phyloP scores from a whole-genome alignment of 257 asterid genomes.

The Capsicum pubescens region DNA sequence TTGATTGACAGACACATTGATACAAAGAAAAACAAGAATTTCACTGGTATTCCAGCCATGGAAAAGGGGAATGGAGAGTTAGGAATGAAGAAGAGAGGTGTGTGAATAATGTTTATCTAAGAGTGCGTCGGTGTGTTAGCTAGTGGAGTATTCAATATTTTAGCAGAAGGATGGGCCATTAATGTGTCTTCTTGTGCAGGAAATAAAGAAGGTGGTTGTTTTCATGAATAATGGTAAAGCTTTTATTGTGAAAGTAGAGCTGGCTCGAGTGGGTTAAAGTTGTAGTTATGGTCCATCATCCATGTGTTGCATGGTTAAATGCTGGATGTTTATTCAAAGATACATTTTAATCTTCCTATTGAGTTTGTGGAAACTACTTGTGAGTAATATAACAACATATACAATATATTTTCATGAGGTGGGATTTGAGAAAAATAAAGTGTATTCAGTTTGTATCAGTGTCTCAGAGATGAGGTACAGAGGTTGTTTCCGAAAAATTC shows the following conservation, averaged over 20 bases:
- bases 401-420: too few species aligned
- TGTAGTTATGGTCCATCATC: slow-evolving; percentile 27
- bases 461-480: too few species aligned
- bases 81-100: slow-evolving; percentile 5
- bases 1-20: slow-evolving; percentile 32
- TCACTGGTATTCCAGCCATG: slow-evolving; percentile 50
- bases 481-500: too few species aligned
- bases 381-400: too few species aligned
- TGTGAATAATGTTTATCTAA: neutral
- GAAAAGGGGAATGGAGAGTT: neutral
- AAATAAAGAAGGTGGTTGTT: slow-evolving; percentile 74
- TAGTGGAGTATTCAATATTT: neutral
- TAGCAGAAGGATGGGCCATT: slow-evolving; percentile 18
- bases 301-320: neutral
- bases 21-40: slow-evolving; percentile 45
- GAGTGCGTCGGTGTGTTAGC: slow-evolving; percentile 6
- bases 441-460: too few species aligned
- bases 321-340: too few species aligned
- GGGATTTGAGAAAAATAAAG: too few species aligned
- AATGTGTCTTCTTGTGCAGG: slow-evolving; percentile 43
- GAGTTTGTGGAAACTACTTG: too few species aligned
- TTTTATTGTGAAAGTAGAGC: slow-evolving; percentile 31
- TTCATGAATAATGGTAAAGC: slow-evolving; percentile 47
- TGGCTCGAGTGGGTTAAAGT: slow-evolving; percentile 29
- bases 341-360: too few species aligned